Percentiles rank a stretch among this genome's conserved stretches.
These are phyloP conservation scores for Verticillium tricorpus DNA, from an alignment of 2,329 filamentous ascomycete species.

Conservation along the genomic window DNA sequence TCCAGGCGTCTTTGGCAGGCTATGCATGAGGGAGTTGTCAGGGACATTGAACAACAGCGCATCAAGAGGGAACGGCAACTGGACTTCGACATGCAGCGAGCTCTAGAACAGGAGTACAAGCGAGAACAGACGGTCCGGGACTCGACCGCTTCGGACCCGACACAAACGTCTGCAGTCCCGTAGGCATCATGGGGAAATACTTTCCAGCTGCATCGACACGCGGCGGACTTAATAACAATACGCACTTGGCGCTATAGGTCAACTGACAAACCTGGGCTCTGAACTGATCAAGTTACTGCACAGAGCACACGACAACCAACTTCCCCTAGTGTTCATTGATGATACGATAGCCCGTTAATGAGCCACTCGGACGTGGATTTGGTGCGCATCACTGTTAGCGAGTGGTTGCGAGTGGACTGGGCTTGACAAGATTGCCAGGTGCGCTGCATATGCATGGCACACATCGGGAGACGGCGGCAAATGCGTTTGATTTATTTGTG, in stretches of 20 bases:
- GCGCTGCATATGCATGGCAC: too few relatives aligned
- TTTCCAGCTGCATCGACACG: not conserved
- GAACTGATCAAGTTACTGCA: too few relatives aligned
- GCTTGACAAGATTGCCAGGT: too few relatives aligned
- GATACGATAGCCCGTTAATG: too few relatives aligned
- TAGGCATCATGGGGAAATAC: not conserved
- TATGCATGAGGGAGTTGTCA: conserved; percentile 92
- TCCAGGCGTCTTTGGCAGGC: conserved; percentile 50
- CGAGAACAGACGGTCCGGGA: conserved; percentile 77
- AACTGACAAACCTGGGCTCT: too few relatives aligned
- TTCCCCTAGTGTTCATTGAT: too few relatives aligned
- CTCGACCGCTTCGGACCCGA: conserved; percentile 11
- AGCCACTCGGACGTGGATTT: too few relatives aligned
- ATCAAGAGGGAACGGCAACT: conserved; percentile 86
- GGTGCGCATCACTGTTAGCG: too few relatives aligned
- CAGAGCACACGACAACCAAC: too few relatives aligned
- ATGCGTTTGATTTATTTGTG: not conserved
- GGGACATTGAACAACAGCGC: conserved; percentile 90
- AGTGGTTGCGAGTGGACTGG: too few relatives aligned
- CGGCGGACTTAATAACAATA: too few relatives aligned
- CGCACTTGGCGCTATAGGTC: too few relatives aligned
- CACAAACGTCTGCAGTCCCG: not conserved
- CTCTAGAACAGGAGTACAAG: conserved; percentile 82
- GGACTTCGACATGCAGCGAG: conserved; percentile 89
- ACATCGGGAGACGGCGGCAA: not conserved